Conservation (phyloP, 768 basidiomycete species). For the Pulveroboletus sp. region DNA sequence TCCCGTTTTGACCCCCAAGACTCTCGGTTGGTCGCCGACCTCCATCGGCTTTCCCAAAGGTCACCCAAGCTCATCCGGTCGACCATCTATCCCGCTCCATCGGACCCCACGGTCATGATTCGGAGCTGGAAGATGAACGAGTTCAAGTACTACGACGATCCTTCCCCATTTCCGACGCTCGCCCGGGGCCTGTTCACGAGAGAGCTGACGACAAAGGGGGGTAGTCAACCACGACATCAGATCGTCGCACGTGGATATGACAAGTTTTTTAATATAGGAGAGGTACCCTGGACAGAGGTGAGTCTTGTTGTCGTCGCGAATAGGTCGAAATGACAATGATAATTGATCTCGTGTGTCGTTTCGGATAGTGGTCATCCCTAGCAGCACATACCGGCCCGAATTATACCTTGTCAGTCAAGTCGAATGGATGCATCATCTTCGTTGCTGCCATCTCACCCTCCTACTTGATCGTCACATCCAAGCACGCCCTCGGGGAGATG, state of each 20-base stretch:
- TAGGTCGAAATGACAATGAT: too few species aligned
- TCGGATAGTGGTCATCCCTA: slow-evolving; percentile 66
- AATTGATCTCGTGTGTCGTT: background rate
- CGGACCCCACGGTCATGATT: slow-evolving; percentile 49
- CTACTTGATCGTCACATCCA: slow-evolving; percentile 82
- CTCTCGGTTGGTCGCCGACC: slow-evolving; percentile 54
- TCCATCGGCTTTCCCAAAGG: slow-evolving; percentile 48
- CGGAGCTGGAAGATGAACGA: slow-evolving; percentile 98
- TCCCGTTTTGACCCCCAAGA: slow-evolving; percentile 37
- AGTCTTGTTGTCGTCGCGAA: slow-evolving; percentile 24
- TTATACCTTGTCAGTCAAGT: slow-evolving; percentile 86
- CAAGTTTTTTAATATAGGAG: slow-evolving; percentile 98
- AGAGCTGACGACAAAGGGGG: slow-evolving; percentile 35
- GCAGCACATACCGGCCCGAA: slow-evolving; percentile 66
- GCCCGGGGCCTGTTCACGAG: slow-evolving; percentile 85
- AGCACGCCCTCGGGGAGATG: slow-evolving; percentile 77
- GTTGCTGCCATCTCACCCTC: slow-evolving; percentile 75
- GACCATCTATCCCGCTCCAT: slow-evolving; percentile 51
- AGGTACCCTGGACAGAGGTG: slow-evolving; percentile 93
- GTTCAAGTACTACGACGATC: slow-evolving; percentile 86
- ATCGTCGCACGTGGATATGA: slow-evolving; percentile 93
- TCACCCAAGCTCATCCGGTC: slow-evolving; percentile 64
- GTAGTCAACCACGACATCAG: slow-evolving; percentile 37
- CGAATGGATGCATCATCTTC: slow-evolving; percentile 97
- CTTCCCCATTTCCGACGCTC: slow-evolving; percentile 91